Evolutionary conservation across 2,329 filamentous ascomycete species (phyloP), one percentile per base, ranked within the genome.

Genomic region (Zasmidium angulare): DNA sequence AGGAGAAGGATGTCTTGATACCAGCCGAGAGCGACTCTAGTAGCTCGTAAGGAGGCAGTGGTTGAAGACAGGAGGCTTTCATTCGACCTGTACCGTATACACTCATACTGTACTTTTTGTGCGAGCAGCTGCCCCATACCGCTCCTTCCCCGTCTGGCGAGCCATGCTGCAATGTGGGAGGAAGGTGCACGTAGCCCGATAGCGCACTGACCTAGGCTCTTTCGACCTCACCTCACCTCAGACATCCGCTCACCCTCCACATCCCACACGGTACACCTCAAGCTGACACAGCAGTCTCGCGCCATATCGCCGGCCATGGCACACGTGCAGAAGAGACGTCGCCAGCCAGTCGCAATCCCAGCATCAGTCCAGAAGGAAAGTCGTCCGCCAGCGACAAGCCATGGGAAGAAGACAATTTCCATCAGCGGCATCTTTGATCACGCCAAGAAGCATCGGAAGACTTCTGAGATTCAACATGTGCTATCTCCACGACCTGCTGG

Each of bases 1-100:
- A 96, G 73, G 90, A 96, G 77, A 96, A 96, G 82, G 86, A 86
- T 63, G 90, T 98, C n/a, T 78, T 99, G 57, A 85, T 88, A 17
- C 77, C 82, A 1, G 82, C 86, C 61, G 86, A 87, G 56, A 66
- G 66, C 23, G 65, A 65, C 20, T 58, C 57, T 26, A 63, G 62
- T 29, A 57, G 55, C 46, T 59, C 59, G 23, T 60, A 55, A 56
- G 40, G 50, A 48, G 53, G 47, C 31, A 53, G 21, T 40, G 40
- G 19, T 23, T 48, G 23, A 17, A 57, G 46, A 50, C 22, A 26
- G 6, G n/a, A 23, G 31, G n/a, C 17, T 48, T 48, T 50, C 7
- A 23, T 54, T 43, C 46, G 26, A 19, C 9, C 36, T 53, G 57
- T 64, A 60, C 55, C 50, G 57, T 64, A 60, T 53, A 64, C 22